Evolutionary conservation across 352 stramenopile genomes (phyloP).

Genomic region (Phytophthora niederhauseri): DNA sequence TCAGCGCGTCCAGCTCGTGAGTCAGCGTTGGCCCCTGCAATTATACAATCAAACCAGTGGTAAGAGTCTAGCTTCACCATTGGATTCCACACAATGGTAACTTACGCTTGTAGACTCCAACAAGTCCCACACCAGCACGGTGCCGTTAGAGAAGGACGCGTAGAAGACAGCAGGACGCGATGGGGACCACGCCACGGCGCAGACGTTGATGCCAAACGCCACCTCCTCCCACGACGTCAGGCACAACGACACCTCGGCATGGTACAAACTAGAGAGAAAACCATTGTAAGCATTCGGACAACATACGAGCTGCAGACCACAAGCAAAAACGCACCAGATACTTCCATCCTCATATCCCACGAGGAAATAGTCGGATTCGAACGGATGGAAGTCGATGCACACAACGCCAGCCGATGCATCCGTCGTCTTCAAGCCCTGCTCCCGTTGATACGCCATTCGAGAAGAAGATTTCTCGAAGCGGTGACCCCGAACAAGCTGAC

Average conservation of each 20-base stretch:
- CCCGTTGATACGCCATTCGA: constrained; percentile 28
- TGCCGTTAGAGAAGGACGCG: constrained; percentile 52
- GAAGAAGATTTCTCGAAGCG: constrained; percentile 42
- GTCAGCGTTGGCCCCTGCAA: constrained; percentile 41
- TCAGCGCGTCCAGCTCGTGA: constrained; percentile 31
- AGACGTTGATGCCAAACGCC: constrained; percentile 45
- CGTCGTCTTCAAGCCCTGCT: constrained; percentile 15
- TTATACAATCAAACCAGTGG: background rate
- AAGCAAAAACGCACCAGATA: constrained; percentile 39
- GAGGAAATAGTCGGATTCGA: constrained; percentile 58
- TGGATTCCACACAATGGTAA: no score
- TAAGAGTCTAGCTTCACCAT: background rate
- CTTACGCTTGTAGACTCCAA: constrained; percentile 45
- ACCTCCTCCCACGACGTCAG: constrained; percentile 64
- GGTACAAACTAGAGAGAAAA: constrained; percentile 45
- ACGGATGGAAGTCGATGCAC: constrained; percentile 60
- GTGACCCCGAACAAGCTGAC: constrained; percentile 42
- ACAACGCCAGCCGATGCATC: constrained; percentile 37
- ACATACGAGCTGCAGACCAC: background rate
- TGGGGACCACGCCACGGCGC: constrained; percentile 55
- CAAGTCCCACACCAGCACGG: constrained; percentile 61
- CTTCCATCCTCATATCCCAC: constrained; percentile 66
- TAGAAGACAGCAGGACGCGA: constrained; percentile 62
- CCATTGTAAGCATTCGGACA: background rate
- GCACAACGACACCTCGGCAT: constrained; percentile 37